phyloP scores from a whole-genome alignment of 768 basidiomycete genomes.

The Suillus weaverae region DNA sequence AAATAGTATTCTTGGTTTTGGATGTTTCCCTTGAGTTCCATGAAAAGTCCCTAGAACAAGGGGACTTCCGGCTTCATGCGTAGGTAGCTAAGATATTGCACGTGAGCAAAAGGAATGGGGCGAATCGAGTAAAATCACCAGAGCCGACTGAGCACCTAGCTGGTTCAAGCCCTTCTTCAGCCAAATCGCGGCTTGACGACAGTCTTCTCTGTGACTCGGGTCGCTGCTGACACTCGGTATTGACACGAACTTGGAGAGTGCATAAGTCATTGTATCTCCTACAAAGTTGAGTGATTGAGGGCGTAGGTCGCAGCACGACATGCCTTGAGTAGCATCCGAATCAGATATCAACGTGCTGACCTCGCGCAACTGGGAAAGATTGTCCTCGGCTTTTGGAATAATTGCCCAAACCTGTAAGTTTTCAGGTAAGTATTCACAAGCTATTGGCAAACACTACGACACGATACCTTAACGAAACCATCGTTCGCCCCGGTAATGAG shows the following conservation, averaged over 20 bases:
- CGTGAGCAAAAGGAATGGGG: neutral
- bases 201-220: constrained; percentile 73
- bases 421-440: neutral
- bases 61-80: constrained; percentile 77
- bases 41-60: constrained; percentile 87
- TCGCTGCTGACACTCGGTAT: constrained; percentile 83
- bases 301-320: constrained; percentile 14
- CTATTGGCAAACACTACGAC: constrained; percentile 3
- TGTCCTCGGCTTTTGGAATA: constrained; percentile 20
- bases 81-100: constrained; percentile 57
- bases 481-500: constrained; percentile 86
- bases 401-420: constrained; percentile 55
- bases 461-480: constrained; percentile 71
- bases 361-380: neutral
- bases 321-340: constrained; percentile 10
- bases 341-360: neutral
- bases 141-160: constrained; percentile 78
- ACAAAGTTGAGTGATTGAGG: constrained; percentile 7
- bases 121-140: constrained; percentile 48
- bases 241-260: constrained; percentile 81
- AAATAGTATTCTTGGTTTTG: constrained; percentile 78
- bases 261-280: constrained; percentile 72
- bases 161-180: constrained; percentile 85
- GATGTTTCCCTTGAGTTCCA: constrained; percentile 57
- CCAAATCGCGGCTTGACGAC: constrained; percentile 93